Base-by-base conservation (phyloP, 2,329 filamentous ascomycete species). In the Colletotrichum sp. region DNA sequence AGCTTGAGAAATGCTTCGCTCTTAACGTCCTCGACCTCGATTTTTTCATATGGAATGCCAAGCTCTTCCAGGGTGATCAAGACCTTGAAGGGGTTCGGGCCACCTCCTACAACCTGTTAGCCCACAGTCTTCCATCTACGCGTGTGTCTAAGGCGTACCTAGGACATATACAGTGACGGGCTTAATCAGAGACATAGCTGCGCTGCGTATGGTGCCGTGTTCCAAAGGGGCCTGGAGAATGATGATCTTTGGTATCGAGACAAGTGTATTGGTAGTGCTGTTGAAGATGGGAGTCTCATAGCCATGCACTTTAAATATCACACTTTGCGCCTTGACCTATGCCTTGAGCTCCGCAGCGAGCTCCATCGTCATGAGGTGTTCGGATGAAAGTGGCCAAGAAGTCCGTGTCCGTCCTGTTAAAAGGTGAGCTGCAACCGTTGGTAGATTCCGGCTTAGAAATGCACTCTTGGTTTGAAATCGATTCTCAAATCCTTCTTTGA, bases 61-160 rank as follows among this genome's bases (percentile, higher is more conserved):
- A 85, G 83, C 73, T 85, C 84, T 59, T 85, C 84, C 7, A 85
- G 78, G 16, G 82, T 36, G 59, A 86, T 81, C 60, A 79, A 59
- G 14, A 83, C 82, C 75, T 85, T 84, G 64, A 75, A 79, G 4
- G 80, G 81, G 68, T 83, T 83, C 34, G 83, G 82, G 78, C 78
- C 72, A 78, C 30, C 60, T 32, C 30, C 30, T 32, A 21, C 43
- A 21, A 21, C n/a, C n/a, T 52, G 12, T 52, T 52, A 52, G 43
- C 18, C 43, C n/a, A 52, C 12, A 52, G n/a, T 21, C 43, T 13
- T 13, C 12, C 43, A 52, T 52, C n/a, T 52, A 21, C n/a, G 43
- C 10, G 10, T 52, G 43, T 48, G n/a, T 21, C 10, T 52, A 13
- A 21, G 43, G 43, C 43, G 43, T 52, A 52, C 43, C 43, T 52